Base-by-base conservation (phyloP, 495 filamentous ascomycete genomes). In the Bathelium albidoporum region DNA sequence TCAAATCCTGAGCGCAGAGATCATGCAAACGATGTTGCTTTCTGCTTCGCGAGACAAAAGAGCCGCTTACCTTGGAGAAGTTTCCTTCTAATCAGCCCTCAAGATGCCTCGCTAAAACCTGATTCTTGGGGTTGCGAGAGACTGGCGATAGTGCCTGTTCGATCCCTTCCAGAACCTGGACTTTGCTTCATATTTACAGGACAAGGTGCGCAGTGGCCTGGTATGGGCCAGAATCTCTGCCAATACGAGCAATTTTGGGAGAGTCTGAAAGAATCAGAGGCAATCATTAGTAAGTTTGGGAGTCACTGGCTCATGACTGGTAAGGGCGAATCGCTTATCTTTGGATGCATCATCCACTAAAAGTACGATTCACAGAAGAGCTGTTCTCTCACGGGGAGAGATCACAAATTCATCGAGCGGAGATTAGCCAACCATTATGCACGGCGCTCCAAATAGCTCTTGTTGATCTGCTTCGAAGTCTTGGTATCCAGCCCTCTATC, bases 201-300 rank as follows among this genome's bases (percentile, higher is more conserved):
- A 11, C 78, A 80, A 65, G 78, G 78, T 9, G 78, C 77, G 1
- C 78, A 80, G 34, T 77, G 72, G 68, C 62, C 63, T 10, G 70
- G 66, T 1, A 81, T 81, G 79, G 80, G 28, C 20, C 32, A 16
- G 26, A 31, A 41, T 31, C 59, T 60, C 26, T 22, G 32, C 29
- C 11, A 18, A n/a, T 34, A 60, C 24, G 28, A 31, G 12, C 11
- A 32, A 7, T 60, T 34, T 36, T 22, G 59, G 20, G 36, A 24
- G 20, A 28, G 22, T 29, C 28, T 62, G n/a, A 26, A 22, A 2
- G 39, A 22, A 10, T 34, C 60, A 9, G 36, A 58, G 10, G 5
- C 20, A 22, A n/a, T 20, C 2, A 26, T 62, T 20, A 26, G 39
- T 16, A 18, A 12, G n/a, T n/a, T 62, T 24, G 60, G 60, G 2